Conservation (phyloP, 208 protist genomes). For the Wallacemonas sp. region DNA sequence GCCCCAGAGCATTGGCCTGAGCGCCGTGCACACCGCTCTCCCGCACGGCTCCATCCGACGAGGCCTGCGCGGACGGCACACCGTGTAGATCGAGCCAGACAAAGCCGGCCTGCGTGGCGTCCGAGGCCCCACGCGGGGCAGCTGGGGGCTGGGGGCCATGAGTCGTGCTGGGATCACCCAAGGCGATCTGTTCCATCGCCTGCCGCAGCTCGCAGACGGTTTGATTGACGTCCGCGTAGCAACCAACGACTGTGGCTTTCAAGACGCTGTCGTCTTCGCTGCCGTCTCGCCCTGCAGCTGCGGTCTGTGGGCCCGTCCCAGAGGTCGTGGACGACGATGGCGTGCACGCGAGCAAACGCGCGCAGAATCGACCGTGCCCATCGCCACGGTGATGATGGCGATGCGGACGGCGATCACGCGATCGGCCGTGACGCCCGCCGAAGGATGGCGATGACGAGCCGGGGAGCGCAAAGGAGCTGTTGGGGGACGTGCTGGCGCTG, state of each 20-base stretch:
- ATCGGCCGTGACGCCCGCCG: neutral
- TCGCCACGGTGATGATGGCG: neutral
- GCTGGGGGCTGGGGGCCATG: neutral
- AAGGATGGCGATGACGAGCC: neutral
- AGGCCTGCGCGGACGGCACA: constrained; percentile 20
- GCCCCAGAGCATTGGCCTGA: neutral
- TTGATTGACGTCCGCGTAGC: neutral
- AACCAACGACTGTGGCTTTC: neutral
- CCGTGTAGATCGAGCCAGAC: constrained; percentile 44
- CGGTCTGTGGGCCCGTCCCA: neutral
- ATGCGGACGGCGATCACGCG: neutral
- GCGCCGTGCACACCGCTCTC: too few species aligned
- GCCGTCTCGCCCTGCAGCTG: too few species aligned
- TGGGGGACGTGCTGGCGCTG: neutral
- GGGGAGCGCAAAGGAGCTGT: neutral
- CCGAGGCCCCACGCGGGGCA: neutral
- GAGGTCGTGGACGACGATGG: neutral
- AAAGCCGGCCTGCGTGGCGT: constrained; percentile 4
- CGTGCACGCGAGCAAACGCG: neutral
- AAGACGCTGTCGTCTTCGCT: neutral
- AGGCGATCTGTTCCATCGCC: neutral
- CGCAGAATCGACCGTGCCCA: neutral
- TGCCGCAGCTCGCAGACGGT: neutral
- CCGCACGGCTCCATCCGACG: too few species aligned
- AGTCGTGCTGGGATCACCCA: neutral